A percentile compares a stretch with the other conserved stretches of the same genome.
These are phyloP conservation scores for Aspergillus sergii DNA, from an alignment of 2,329 filamentous ascomycete species.

Conservation along the genomic window DNA sequence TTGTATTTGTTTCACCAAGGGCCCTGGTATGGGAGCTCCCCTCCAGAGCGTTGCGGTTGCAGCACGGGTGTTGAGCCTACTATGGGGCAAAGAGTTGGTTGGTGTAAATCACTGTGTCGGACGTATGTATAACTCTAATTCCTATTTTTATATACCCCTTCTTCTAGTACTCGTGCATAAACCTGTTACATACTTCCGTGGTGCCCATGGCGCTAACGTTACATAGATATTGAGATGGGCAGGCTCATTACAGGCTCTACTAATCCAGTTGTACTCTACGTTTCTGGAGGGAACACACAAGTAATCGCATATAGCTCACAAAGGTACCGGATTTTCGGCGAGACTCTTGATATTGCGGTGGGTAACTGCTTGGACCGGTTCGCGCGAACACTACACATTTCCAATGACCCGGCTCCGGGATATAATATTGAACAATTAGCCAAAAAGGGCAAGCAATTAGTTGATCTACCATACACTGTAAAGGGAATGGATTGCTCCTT, in stretches of 20 bases:
- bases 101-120: slow-evolving; percentile 98
- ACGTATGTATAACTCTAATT: slow-evolving; percentile 49
- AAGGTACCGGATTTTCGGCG: slow-evolving; percentile 95
- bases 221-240: slow-evolving; percentile 89
- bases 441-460: slow-evolving; percentile 68
- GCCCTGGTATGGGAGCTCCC: slow-evolving; percentile 95
- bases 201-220: not conserved
- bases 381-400: slow-evolving; percentile 84
- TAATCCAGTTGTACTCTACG: slow-evolving; percentile 94
- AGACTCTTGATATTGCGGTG: slow-evolving; percentile 95
- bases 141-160: not conserved
- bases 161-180: too few relatives aligned
- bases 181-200: not conserved
- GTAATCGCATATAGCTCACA: slow-evolving; percentile 95
- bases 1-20: slow-evolving; percentile 94
- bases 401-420: slow-evolving; percentile 93
- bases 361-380: slow-evolving; percentile 97
- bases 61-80: slow-evolving; percentile 75
- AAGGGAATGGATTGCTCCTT: slow-evolving; percentile 99
- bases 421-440: slow-evolving; percentile 98
- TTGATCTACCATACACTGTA: slow-evolving; percentile 92
- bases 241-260: slow-evolving; percentile 84
- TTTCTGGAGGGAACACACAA: slow-evolving; percentile 94
- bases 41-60: slow-evolving; percentile 83
- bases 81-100: slow-evolving; percentile 88